phyloP scores from a whole-genome alignment of 1,284 basidiomycete species.

The Apiotrichum porosum region DNA sequence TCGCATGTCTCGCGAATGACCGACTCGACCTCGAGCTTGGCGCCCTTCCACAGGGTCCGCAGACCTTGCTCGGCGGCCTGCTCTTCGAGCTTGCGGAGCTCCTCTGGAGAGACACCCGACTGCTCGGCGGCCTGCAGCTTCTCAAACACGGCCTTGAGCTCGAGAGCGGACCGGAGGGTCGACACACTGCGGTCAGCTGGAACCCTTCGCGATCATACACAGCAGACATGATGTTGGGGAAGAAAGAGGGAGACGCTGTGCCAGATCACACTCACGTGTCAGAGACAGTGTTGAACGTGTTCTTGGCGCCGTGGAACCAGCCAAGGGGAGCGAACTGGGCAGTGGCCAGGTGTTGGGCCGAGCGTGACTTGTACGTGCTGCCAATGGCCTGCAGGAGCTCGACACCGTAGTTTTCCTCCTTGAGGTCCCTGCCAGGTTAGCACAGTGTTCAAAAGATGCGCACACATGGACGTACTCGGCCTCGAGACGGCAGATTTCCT shows the following conservation, averaged over 20 bases:
- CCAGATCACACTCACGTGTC: constrained; percentile 71
- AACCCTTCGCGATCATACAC: too few relatives aligned
- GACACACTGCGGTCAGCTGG: constrained; percentile 62
- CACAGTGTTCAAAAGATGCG: constrained; percentile 4
- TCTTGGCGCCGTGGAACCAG: constrained; percentile 91
- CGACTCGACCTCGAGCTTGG: constrained; percentile 53
- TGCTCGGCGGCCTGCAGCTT: constrained; percentile 89
- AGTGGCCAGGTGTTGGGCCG: constrained; percentile 60
- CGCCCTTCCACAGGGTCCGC: constrained; percentile 79
- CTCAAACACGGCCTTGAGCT: constrained; percentile 92
- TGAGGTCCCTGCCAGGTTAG: constrained; percentile 60
- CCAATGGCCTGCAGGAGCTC: constrained; percentile 90
- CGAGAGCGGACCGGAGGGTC: constrained; percentile 59
- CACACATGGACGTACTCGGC: constrained; percentile 73
- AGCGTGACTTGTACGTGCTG: constrained; percentile 79
- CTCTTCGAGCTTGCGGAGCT: constrained; percentile 86
- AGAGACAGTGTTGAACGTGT: constrained; percentile 86
- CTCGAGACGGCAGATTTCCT: constrained; percentile 73
- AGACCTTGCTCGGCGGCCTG: constrained; percentile 92
- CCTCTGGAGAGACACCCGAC: constrained; percentile 77
- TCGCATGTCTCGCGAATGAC: constrained; percentile 92
- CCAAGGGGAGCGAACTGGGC: constrained; percentile 51
- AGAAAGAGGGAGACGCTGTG: background rate
- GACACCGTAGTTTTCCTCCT: constrained; percentile 85
- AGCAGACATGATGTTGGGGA: too few relatives aligned